Base-by-base conservation (phyloP, 1,139 yeast genomes). In the Pneumocystis carinii region DNA sequence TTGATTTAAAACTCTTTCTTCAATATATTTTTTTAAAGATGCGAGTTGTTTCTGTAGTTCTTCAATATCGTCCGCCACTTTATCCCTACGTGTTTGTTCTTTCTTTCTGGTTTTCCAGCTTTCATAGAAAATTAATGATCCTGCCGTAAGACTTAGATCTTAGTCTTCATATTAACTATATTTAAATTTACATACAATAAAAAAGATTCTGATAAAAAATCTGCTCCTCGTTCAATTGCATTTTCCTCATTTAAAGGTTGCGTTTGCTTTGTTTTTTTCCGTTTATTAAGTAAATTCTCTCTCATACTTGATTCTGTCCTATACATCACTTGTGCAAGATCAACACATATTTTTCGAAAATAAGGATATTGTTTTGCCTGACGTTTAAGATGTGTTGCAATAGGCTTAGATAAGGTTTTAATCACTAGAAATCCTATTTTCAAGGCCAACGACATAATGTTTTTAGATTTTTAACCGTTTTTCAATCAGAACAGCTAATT, bases 221-320 rank as follows among this genome's bases (percentile, higher is more conserved):
- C 85, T 60, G 96, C 95, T 1, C 96, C 96, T 64, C 79, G 83
- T 66, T 89, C 95, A 59, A 89, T 82, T 59, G 96, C 96, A 71
- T 83, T 85, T 32, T 85, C 83, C 68, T 89, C 96, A 71, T 87
- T 89, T 70, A 89, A 78, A 0, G 96, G 96, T 60, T 95, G 78
- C 12, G 88, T 80, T 38, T 14, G 63, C 59, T 42, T 65, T 60
- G 41, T 37, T 55, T 19, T 77, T 62, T 78, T 79, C 59, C 77
- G 76, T 66, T 82, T 84, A 8, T 92, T 88, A 65, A 85, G 74
- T 59, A 88, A 77, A 57, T 82, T 78, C 81, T 83, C 79, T 62
- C 90, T 79, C 67, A 87, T 74, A 60, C 75, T 74, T 63, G 84
- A 78, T 70, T 89, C 96, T 1, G 87, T 77, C 60, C 77, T 77